These are phyloP conservation scores for Colletotrichum destructivum DNA, from an alignment of 2,329 filamentous ascomycete genomes.

Conservation along the genomic window DNA sequence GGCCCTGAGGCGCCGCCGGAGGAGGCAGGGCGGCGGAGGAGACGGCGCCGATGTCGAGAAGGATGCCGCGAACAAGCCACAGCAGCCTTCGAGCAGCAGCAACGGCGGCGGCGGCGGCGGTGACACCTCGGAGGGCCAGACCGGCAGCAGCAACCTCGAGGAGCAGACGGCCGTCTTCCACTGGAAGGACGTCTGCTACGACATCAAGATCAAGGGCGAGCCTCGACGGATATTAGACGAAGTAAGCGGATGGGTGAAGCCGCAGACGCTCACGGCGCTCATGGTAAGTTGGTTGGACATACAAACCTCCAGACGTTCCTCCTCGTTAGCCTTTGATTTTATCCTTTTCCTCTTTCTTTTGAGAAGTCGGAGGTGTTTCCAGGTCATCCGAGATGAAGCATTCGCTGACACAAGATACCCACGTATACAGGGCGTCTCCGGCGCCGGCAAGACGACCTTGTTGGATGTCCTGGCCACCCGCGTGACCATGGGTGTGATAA, in stretches of 20 bases:
- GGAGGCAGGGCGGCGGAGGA: constrained; percentile 70
- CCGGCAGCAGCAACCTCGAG: constrained; percentile 57
- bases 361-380: no score
- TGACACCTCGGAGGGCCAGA: no score
- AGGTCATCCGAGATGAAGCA: no score
- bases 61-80: background rate
- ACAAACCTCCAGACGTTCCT: no score
- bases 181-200: constrained; percentile 78
- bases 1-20: constrained; percentile 47
- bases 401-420: background rate
- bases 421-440: constrained; percentile 33
- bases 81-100: no score
- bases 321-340: no score
- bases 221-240: constrained; percentile 74
- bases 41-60: background rate
- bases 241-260: constrained; percentile 80
- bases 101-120: no score
- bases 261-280: constrained; percentile 76
- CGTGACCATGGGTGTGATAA: constrained; percentile 77
- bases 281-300: constrained; percentile 65
- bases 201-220: constrained; percentile 76
- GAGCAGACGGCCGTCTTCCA: constrained; percentile 76
- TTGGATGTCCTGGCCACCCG: constrained; percentile 74
- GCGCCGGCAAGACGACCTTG: constrained; percentile 66
- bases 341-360: no score